These are phyloP conservation scores for Alternaria postmessia DNA, from an alignment of 2,329 filamentous ascomycete species.

Conservation along the genomic window DNA sequence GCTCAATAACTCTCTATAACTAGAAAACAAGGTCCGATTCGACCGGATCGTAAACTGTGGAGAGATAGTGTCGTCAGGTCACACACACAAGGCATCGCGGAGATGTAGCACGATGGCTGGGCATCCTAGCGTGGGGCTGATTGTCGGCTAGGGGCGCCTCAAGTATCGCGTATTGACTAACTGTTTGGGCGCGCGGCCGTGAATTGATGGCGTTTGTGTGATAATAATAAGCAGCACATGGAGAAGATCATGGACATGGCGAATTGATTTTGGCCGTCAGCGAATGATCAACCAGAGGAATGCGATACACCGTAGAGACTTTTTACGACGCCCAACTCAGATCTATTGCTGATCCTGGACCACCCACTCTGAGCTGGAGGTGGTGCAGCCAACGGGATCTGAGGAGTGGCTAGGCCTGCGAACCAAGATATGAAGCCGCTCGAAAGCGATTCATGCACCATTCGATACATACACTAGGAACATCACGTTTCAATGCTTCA, in stretches of 20 bases:
- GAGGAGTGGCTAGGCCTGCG: slow-evolving; percentile 24
- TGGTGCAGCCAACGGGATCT: slow-evolving; percentile 37
- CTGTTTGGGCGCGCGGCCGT: slow-evolving; percentile 32
- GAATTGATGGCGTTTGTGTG: slow-evolving; percentile 40
- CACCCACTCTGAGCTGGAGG: slow-evolving; percentile 30
- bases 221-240: slow-evolving; percentile 39
- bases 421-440: slow-evolving; percentile 27
- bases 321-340: slow-evolving; percentile 1
- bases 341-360: slow-evolving; percentile 33
- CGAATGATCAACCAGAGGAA: slow-evolving; percentile 32
- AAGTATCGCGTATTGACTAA: slow-evolving; percentile 39
- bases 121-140: slow-evolving; percentile 39
- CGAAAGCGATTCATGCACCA: slow-evolving; percentile 36
- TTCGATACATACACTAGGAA: slow-evolving; percentile 29
- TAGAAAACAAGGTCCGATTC: slow-evolving; percentile 6
- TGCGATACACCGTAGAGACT: slow-evolving; percentile 28
- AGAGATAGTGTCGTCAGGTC: slow-evolving; percentile 25
- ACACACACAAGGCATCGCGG: slow-evolving; percentile 26
- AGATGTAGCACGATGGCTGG: slow-evolving; percentile 30
- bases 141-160: slow-evolving; percentile 34
- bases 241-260: slow-evolving; percentile 24
- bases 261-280: slow-evolving; percentile 33
- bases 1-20: slow-evolving; percentile 16
- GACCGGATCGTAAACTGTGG: slow-evolving; percentile 9
- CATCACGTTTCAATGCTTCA: slow-evolving; percentile 36